phyloP scores from a whole-genome alignment of 2,329 filamentous ascomycete genomes.

The Bipolaris bicolor region DNA sequence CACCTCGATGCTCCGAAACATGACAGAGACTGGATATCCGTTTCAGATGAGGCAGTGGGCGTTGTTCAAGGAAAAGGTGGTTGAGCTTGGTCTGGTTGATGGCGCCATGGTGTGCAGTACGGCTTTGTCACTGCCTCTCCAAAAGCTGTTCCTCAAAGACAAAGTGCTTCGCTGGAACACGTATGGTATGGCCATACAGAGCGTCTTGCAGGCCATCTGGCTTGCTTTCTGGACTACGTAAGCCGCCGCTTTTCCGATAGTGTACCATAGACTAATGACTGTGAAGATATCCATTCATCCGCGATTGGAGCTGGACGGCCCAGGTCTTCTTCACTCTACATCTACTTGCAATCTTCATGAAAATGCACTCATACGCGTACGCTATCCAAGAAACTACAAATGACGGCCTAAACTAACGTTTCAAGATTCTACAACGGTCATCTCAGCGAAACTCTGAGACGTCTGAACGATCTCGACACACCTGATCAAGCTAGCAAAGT shows the following conservation, averaged over 20 bases:
- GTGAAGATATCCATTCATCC: constrained; percentile 73
- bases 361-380: constrained; percentile 92
- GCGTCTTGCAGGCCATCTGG: constrained; percentile 80
- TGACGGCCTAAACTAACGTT: not conserved
- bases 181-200: constrained; percentile 82
- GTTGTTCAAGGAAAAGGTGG: constrained; percentile 85
- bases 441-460: constrained; percentile 82
- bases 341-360: constrained; percentile 92
- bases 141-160: constrained; percentile 67
- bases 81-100: constrained; percentile 84
- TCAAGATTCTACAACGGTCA: constrained; percentile 89
- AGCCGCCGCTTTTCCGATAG: constrained; percentile 22
- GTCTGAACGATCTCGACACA: constrained; percentile 78
- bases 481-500: constrained; percentile 72
- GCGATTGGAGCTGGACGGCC: constrained; percentile 95
- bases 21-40: constrained; percentile 90
- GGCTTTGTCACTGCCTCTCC: constrained; percentile 73
- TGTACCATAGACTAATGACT: constrained; percentile 13
- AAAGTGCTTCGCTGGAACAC: constrained; percentile 72
- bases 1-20: constrained; percentile 89
- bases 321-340: constrained; percentile 95
- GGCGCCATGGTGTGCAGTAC: constrained; percentile 82
- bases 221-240: constrained; percentile 77
- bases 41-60: constrained; percentile 86
- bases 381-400: not conserved